phyloP scores from a whole-genome alignment of 768 basidiomycete species.

The Ramaria sp. region DNA sequence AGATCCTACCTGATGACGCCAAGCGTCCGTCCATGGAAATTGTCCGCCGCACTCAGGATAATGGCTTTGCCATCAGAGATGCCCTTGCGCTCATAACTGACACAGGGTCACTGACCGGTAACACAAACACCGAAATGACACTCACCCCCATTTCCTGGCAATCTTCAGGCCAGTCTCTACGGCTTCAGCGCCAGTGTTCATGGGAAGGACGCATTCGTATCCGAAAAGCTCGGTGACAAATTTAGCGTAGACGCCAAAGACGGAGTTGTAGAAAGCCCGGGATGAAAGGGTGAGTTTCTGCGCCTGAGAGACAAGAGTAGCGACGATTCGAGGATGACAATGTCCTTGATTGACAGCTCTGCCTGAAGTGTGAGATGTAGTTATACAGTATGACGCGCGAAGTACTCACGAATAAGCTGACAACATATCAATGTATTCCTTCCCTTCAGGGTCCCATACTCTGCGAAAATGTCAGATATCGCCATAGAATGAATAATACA shows the following conservation, averaged over 20 bases:
- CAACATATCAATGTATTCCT: conserved; percentile 95
- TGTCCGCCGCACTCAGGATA: conserved; percentile 76
- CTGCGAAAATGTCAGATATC: conserved; percentile 20
- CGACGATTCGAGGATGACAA: conserved; percentile 84
- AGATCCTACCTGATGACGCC: conserved; percentile 65
- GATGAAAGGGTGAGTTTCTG: conserved; percentile 88
- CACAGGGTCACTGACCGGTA: not conserved
- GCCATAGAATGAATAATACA: no score
- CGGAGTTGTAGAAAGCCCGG: conserved; percentile 90
- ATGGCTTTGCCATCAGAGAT: conserved; percentile 76
- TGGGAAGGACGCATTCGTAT: conserved; percentile 93
- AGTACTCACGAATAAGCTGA: conserved; percentile 98
- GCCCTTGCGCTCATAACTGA: conserved; percentile 65
- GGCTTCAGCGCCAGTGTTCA: conserved; percentile 99
- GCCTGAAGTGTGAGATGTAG: conserved; percentile 1
- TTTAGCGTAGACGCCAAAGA: conserved; percentile 85
- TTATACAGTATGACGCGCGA: conserved; percentile 42
- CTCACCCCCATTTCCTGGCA: conserved; percentile 82
- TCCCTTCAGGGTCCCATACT: conserved; percentile 93
- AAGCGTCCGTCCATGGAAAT: conserved; percentile 93
- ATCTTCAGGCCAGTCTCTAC: conserved; percentile 97
- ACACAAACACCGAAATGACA: not conserved
- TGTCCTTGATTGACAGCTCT: conserved; percentile 93
- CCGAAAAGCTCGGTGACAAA: conserved; percentile 75
- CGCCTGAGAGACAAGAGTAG: conserved; percentile 73